Evolutionary conservation across 106 monocot species (phyloP).

Genomic region (Phalaenopsis aphrodite): DNA sequence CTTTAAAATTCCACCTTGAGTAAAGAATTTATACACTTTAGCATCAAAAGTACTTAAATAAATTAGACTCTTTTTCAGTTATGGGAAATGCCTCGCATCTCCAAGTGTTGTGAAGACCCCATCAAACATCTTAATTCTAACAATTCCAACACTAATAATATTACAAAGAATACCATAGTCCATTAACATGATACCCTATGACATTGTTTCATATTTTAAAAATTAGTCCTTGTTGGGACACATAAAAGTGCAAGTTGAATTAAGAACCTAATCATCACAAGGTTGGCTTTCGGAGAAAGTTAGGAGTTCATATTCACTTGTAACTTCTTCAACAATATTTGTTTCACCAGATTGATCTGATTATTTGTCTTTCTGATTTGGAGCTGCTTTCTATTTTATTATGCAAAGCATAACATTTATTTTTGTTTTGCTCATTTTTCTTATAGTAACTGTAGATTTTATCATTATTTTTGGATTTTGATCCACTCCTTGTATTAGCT

Average conservation of each 20-base stretch:
- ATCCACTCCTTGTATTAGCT: neutral
- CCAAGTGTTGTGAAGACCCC: neutral
- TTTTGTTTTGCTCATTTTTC: neutral
- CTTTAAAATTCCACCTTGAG: neutral
- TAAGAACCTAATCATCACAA: constrained; percentile 1
- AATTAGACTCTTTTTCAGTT: constrained; percentile 8
- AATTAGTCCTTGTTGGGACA: constrained; percentile 10
- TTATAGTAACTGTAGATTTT: neutral
- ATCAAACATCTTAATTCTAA: constrained; percentile 13
- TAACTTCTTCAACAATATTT: neutral
- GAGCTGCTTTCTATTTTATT: neutral
- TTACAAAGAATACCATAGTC: neutral
- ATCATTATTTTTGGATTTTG: neutral
- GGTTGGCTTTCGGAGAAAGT: neutral
- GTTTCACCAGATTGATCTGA: neutral
- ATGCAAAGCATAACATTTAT: neutral
- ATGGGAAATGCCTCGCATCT: neutral
- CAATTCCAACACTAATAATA: neutral
- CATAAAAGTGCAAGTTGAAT: constrained; percentile 7
- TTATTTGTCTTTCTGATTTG: neutral
- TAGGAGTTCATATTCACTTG: neutral
- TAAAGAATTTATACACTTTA: neutral
- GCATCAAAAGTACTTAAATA: neutral
- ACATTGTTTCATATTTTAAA: neutral
- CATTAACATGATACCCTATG: neutral